Percentiles rank a stretch among this genome's conserved stretches.
Evolutionary conservation across 1,139 yeast genomes (phyloP).

Genomic region (Eremothecium coryli): DNA sequence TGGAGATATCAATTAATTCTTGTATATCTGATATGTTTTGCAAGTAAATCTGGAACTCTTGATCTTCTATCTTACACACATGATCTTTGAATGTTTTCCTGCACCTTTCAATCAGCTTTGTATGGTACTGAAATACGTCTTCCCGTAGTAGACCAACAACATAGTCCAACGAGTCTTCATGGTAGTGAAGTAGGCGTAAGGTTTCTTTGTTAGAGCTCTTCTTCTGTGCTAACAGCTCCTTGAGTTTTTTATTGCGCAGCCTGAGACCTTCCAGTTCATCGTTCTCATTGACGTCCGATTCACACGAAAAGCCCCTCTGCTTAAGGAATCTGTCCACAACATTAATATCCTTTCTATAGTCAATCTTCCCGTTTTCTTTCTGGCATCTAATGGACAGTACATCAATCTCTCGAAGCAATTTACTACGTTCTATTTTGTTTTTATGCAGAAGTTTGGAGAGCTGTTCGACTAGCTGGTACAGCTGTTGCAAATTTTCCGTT

Average conservation of each 20-base stretch:
- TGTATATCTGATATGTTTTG: slow-evolving; percentile 17
- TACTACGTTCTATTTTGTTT: slow-evolving; percentile 19
- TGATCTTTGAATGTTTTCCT: slow-evolving; percentile 12
- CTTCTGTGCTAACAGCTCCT: slow-evolving; percentile 11
- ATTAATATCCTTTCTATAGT: slow-evolving; percentile 8
- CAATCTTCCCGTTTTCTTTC: slow-evolving; percentile 5
- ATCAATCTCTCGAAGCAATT: slow-evolving; percentile 17
- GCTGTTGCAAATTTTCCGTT: slow-evolving; percentile 21
- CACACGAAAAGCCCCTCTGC: slow-evolving; percentile 8
- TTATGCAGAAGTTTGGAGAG: slow-evolving; percentile 15
- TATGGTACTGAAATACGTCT: slow-evolving; percentile 17
- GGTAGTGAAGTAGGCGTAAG: slow-evolving; percentile 14
- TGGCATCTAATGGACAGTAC: slow-evolving; percentile 13
- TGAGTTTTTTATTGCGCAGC: slow-evolving; percentile 16
- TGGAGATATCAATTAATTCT: slow-evolving; percentile 18
- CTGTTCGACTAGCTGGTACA: slow-evolving; percentile 19
- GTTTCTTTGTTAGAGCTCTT: slow-evolving; percentile 12
- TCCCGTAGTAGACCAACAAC: slow-evolving; percentile 17
- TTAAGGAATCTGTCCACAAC: slow-evolving; percentile 16
- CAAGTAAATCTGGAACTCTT: slow-evolving; percentile 19
- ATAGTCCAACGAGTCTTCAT: slow-evolving; percentile 18
- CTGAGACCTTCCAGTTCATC: slow-evolving; percentile 8
- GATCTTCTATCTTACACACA: slow-evolving; percentile 17
- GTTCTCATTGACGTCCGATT: slow-evolving; percentile 4
- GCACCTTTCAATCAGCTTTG: slow-evolving; percentile 10